A percentile compares a stretch with the other conserved stretches of the same genome.
Conservation (phyloP, 1,139 yeast species). For the Candida frijolesensis region DNA sequence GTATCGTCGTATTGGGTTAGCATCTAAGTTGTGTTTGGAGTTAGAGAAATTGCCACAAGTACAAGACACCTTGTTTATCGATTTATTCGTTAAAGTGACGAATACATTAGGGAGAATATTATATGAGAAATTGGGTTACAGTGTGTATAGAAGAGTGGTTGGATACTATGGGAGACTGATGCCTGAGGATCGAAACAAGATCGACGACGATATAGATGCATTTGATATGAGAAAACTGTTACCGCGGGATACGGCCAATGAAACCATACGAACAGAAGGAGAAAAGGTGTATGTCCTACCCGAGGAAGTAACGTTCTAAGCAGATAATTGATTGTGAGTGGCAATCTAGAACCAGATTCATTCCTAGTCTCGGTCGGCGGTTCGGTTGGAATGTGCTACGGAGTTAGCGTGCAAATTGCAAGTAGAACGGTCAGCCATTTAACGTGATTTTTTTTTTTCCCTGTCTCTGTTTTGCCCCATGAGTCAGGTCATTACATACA, state of each 20-base stretch:
- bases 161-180: constrained; percentile 72
- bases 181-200: constrained; percentile 46
- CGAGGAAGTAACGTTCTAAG: constrained; percentile 54
- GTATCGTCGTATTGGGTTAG: constrained; percentile 83
- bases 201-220: constrained; percentile 78
- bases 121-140: constrained; percentile 84
- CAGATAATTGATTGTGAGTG: background rate
- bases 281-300: constrained; percentile 61
- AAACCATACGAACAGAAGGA: constrained; percentile 62
- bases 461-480: background rate
- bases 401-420: background rate
- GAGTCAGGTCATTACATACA: background rate
- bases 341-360: background rate
- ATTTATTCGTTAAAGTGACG: constrained; percentile 86
- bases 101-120: constrained; percentile 77
- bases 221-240: constrained; percentile 79
- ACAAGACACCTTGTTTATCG: constrained; percentile 77
- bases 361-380: background rate
- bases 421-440: background rate
- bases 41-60: constrained; percentile 69
- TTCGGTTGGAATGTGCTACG: background rate
- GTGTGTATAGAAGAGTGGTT: constrained; percentile 83
- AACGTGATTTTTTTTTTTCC: background rate
- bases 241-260: constrained; percentile 51
- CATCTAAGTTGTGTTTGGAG: constrained; percentile 72